These are phyloP conservation scores for Botrytis elliptica DNA, from an alignment of 2,329 filamentous ascomycete species.

Conservation along the genomic window DNA sequence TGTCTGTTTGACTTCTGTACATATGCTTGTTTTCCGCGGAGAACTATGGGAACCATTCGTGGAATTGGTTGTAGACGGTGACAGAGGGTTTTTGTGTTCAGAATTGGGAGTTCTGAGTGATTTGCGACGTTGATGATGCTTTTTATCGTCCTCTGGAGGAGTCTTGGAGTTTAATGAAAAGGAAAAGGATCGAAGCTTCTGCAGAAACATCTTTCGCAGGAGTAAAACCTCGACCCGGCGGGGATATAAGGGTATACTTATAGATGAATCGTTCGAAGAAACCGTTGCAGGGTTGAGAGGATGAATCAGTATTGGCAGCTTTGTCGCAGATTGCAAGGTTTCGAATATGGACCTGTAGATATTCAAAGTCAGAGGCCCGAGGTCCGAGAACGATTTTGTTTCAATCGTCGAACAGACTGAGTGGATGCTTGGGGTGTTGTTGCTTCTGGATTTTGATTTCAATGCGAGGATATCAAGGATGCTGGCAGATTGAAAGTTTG, in stretches of 20 bases:
- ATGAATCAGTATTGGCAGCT: not conserved
- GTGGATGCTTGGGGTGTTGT: conserved; percentile 2
- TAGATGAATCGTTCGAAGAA: too few relatives aligned
- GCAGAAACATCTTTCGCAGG: not conserved
- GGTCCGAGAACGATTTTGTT: not conserved
- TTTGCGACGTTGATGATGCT: not conserved
- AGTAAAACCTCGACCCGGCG: not conserved
- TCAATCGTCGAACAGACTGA: not conserved
- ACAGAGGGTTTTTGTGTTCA: conserved; percentile 17
- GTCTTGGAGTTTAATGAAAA: not conserved
- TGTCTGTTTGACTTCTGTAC: not conserved
- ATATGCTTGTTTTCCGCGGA: not conserved
- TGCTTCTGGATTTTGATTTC: not conserved
- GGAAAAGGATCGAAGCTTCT: conserved; percentile 18
- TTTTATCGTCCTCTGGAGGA: not conserved
- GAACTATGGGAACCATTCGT: conserved; percentile 1
- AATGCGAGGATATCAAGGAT: not conserved
- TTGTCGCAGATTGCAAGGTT: not conserved
- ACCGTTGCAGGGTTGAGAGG: not conserved
- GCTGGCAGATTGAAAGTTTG: not conserved
- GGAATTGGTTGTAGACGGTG: conserved; percentile 14
- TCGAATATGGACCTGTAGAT: not conserved
- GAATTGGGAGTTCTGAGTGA: not conserved
- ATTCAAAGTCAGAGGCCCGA: not conserved
- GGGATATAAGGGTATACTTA: not conserved